Evolutionary conservation across 2,329 filamentous ascomycete genomes (phyloP).

Genomic region (Apiospora kogelbergensis): DNA sequence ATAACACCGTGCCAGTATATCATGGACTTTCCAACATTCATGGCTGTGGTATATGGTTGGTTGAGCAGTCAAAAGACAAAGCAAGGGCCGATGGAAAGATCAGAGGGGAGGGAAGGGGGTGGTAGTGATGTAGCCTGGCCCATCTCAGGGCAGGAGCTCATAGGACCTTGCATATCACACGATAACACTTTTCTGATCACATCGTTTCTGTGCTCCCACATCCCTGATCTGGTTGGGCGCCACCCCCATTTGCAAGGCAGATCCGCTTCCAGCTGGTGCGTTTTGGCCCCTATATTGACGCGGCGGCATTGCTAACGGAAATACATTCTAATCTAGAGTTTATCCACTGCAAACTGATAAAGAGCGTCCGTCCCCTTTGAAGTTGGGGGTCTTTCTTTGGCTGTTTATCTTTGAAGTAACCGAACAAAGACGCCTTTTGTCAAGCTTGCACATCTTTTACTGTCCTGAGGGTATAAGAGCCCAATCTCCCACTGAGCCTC

Average conservation of each 20-base stretch:
- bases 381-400: too few species aligned
- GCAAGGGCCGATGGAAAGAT: not conserved
- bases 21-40: not conserved
- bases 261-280: not conserved
- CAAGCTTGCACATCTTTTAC: too few species aligned
- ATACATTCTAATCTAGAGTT: too few species aligned
- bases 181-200: not conserved
- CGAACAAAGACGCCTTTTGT: too few species aligned
- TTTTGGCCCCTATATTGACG: too few species aligned
- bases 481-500: not conserved
- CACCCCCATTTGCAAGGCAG: not conserved
- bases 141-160: too few species aligned
- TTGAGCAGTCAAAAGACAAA: too few species aligned
- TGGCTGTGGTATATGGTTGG: not conserved
- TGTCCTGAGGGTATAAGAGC: not conserved
- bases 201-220: not conserved
- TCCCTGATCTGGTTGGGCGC: not conserved
- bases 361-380: too few species aligned
- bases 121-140: not conserved
- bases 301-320: too few species aligned
- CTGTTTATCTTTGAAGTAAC: too few species aligned
- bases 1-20: not conserved
- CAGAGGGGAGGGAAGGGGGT: not conserved
- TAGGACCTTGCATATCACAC: not conserved
- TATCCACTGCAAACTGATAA: too few species aligned